Evolutionary conservation across 1,284 basidiomycete genomes (phyloP), one percentile per base, ranked within the genome.

Genomic region (Moniliophthora roreri): DNA sequence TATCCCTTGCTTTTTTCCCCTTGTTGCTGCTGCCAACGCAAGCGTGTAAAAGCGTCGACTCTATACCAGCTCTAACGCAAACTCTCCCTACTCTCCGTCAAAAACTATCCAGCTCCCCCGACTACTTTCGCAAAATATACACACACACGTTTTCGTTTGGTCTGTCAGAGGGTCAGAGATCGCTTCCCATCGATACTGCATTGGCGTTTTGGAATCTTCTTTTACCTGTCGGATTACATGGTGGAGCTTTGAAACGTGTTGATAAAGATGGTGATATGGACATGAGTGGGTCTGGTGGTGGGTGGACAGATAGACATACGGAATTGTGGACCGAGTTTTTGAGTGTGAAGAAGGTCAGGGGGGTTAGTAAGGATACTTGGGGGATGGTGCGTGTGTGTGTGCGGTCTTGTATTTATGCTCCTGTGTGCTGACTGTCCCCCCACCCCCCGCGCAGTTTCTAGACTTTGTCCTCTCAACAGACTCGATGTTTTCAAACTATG

Each of bases 361-460:
- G 93, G 3, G 80, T 98, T 35, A 95, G 90, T 71, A 94, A 92
- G 72, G 95, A 98, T 74, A 95, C 93, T 2, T 98, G 95, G 95
- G 75, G 79, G 49, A 90, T 96, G 82, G 92, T 94, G 50, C 4
- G 13, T 48, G 36, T 41, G 28, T 32, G 28, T 44, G 46, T 21
- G 42, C 26, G 28, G 24, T 45, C 26, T 57, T 34, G 23, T 24
- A 36, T 49, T n/a, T n/a, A n/a, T n/a, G n/a, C n/a, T n/a, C n/a
- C n/a, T n/a, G n/a, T n/a, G n/a, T n/a, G n/a, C n/a, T n/a, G n/a
- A n/a, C n/a, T n/a, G n/a, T n/a, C n/a, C n/a, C n/a, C n/a, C n/a
- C n/a, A n/a, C n/a, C n/a, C n/a, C n/a, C n/a, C 41, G 26, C 8
- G 26, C 63, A 92, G 90, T 91, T 95, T 62, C 73, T 87, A 49